Percentiles rank a stretch among this genome's conserved stretches.
phyloP scores from a whole-genome alignment of 768 basidiomycete species.

The Sarcomyxa edulis region DNA sequence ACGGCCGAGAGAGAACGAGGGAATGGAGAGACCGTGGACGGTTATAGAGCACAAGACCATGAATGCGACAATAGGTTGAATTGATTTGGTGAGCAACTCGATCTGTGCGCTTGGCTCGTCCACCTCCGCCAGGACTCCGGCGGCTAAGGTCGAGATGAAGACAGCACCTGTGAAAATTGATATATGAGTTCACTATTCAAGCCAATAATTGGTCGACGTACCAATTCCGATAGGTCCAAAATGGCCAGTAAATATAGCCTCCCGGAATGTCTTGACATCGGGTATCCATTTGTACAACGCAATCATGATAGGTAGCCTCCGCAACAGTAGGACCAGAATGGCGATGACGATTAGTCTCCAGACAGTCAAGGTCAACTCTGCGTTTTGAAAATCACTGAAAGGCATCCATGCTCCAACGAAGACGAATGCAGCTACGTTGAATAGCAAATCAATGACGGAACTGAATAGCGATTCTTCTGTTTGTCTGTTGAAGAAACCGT shows the following conservation, averaged over 20 bases:
- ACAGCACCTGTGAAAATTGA: slow-evolving; percentile 57
- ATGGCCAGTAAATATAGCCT: slow-evolving; percentile 93
- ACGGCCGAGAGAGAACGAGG: slow-evolving; percentile 87
- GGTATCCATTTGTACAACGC: slow-evolving; percentile 90
- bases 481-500: slow-evolving; percentile 88
- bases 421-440: slow-evolving; percentile 94
- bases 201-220: slow-evolving; percentile 18
- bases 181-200: background rate
- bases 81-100: slow-evolving; percentile 62
- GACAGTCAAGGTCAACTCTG: slow-evolving; percentile 61
- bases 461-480: slow-evolving; percentile 95
- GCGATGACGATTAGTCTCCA: slow-evolving; percentile 86
- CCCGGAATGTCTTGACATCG: slow-evolving; percentile 90
- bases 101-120: slow-evolving; percentile 44
- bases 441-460: slow-evolving; percentile 92
- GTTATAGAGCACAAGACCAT: slow-evolving; percentile 91
- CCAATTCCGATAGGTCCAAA: slow-evolving; percentile 88
- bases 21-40: slow-evolving; percentile 88
- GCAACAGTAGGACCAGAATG: slow-evolving; percentile 74
- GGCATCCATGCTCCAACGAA: slow-evolving; percentile 99
- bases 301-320: slow-evolving; percentile 81
- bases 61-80: slow-evolving; percentile 92
- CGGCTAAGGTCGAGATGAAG: slow-evolving; percentile 87
- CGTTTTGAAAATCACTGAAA: slow-evolving; percentile 71
- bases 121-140: slow-evolving; percentile 44